Evolutionary conservation across 768 basidiomycete genomes (phyloP), one percentile per base, ranked within the genome.

Genomic region (Coprinopsis strossmayeri): DNA sequence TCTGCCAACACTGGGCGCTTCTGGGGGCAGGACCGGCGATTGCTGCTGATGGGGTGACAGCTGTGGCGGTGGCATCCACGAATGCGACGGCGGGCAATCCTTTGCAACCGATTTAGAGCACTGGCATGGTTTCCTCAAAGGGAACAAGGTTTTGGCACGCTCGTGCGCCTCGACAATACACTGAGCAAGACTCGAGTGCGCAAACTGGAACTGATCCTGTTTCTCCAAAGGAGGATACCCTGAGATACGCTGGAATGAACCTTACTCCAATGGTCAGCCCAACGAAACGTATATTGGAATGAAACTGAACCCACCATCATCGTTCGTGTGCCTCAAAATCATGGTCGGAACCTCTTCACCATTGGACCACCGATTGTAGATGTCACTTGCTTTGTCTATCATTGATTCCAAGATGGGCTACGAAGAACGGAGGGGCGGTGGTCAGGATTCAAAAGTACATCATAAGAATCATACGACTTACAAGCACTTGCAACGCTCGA

Each of bases 371-470:
- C 69, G 67, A 45, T 65, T 65, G 55, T 75, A 75, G 41, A 73
- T 73, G 56, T 69, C 63, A 50, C 70, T 75, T n/a, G 76, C 69
- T 53, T 73, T 76, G 49, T 69, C 71, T 44, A 76, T 70, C 72
- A 76, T 73, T 1, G 68, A 66, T 55, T 76, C 73, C 37, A 76
- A 61, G 23, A 74, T 67, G 11, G 73, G 73, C 74, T 77, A 38
- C 24, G 34, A 38, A 53, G 23, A 38, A 26, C 12, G 40, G 41
- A 45, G 51, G 21, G 38, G 27, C 23, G 50, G 46, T 46, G 50
- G 27, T 49, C 23, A 40, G 28, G 5, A 52, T 5, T n/a, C 48
- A 28, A 9, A 18, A 37, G 9, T 10, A 18, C 35, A 11, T 17
- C 9, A 32, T 32, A 7, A 32, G 15, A 32, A 32, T 30, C 15